Percentiles rank a stretch among this genome's conserved stretches.
Conservation (phyloP, 177 flowering plant species). For the Tripterygium wilfordii region DNA sequence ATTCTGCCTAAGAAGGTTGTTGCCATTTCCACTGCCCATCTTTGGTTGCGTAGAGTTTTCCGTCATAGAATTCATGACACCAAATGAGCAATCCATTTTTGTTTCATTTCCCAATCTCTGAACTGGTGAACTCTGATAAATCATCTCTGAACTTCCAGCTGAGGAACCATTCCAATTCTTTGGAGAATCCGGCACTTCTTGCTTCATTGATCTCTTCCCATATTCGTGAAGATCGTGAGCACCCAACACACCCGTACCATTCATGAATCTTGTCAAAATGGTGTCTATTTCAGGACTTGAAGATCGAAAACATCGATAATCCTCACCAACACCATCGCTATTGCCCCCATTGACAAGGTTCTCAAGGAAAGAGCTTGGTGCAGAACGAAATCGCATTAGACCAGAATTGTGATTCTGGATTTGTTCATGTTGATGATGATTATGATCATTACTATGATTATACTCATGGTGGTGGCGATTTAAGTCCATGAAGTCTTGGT, state of each 20-base stretch:
- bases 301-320: conserved; percentile 22
- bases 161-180: conserved; percentile 4
- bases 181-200: conserved; percentile 7
- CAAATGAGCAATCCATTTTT: conserved; percentile 4
- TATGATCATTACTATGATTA: too few species aligned
- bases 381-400: conserved; percentile 40
- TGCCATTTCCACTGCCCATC: conserved; percentile 9
- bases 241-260: conserved; percentile 10
- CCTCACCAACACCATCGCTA: conserved; percentile 10
- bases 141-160: conserved; percentile 8
- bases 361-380: conserved; percentile 50
- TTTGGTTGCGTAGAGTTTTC: conserved; percentile 8
- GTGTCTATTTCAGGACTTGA: conserved; percentile 25
- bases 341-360: conserved; percentile 14
- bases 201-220: conserved; percentile 14
- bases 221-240: conserved; percentile 6
- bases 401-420: conserved; percentile 15
- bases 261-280: conserved; percentile 7
- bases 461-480: too few species aligned
- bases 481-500: conserved; percentile 12
- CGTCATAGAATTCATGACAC: not conserved
- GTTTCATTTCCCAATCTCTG: not conserved
- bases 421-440: conserved; percentile 5
- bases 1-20: conserved; percentile 18
- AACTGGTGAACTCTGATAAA: conserved; percentile 6